Percentiles rank a stretch among this genome's conserved stretches.
Evolutionary conservation across 768 basidiomycete species (phyloP).

Genomic region (Pluteus cervinus): DNA sequence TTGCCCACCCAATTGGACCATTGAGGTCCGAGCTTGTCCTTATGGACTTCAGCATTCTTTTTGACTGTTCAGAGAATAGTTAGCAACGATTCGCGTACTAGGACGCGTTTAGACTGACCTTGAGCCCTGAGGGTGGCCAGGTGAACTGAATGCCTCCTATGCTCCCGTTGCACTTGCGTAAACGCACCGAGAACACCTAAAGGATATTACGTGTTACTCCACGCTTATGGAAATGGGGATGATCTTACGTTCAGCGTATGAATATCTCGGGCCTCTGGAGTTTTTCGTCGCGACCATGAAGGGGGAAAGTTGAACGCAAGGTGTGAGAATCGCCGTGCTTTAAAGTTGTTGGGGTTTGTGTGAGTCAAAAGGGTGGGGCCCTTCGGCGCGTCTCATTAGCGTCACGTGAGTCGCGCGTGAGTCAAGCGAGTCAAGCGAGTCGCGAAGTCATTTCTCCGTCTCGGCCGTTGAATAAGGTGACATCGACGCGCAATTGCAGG

Average conservation of each 20-base stretch:
- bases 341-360: background rate
- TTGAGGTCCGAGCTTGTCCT: slow-evolving; percentile 41
- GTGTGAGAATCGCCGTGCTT: slow-evolving; percentile 1
- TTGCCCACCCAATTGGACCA: slow-evolving; percentile 44
- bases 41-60: slow-evolving; percentile 35
- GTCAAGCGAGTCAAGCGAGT: too few relatives aligned
- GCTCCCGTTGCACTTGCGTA: slow-evolving; percentile 36
- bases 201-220: background rate
- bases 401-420: too few relatives aligned
- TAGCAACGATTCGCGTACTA: background rate
- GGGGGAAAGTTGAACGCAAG: background rate
- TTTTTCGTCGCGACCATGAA: slow-evolving; percentile 12
- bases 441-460: too few relatives aligned
- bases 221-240: background rate
- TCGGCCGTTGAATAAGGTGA: too few relatives aligned
- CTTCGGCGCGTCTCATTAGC: too few relatives aligned
- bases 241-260: slow-evolving; percentile 19
- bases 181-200: slow-evolving; percentile 43
- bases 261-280: slow-evolving; percentile 11
- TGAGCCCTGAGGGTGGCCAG: slow-evolving; percentile 40
- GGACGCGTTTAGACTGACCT: slow-evolving; percentile 18
- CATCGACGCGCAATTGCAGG: too few relatives aligned
- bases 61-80: slow-evolving; percentile 25
- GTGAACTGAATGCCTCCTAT: slow-evolving; percentile 38
- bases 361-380: too few relatives aligned